Evolutionary conservation across 495 filamentous ascomycete genomes (phyloP), one percentile per base, ranked within the genome.

Genomic region (Lepraria neglecta): DNA sequence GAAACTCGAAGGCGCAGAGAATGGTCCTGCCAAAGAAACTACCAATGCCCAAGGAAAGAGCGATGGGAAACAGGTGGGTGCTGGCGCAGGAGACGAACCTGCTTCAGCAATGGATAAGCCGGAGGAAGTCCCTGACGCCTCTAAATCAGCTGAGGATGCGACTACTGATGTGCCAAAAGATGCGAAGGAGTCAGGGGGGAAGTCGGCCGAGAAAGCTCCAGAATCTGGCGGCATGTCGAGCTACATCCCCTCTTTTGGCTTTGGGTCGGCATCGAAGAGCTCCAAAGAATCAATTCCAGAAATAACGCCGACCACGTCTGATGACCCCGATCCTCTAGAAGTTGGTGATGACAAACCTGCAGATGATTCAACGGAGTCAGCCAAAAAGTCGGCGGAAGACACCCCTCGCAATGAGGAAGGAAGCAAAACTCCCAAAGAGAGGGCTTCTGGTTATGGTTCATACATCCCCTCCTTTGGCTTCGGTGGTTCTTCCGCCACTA

Each of bases 171-270:
- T 33, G n/a, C 12, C 24, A 10, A 45, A 43, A 3, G 28, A 61
- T 17, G 42, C 19, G 12, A 28, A 15, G 14, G 10, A 35, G 31
- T 55, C 59, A 56, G 21, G 12, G 0, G 27, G 10, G 19, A 52
- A 27, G n/a, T 38, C 35, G 31, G 31, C 54, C 0, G 45, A 47
- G 31, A 52, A 55, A 55, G 56, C 38, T 40, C 42, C 30, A 21
- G 61, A 53, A 11, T 24, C 54, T 55, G 42, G 55, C 1, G 59
- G 52, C 10, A 43, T 55, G 33, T 56, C 64, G 17, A 63, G 60
- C 40, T 66, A 66, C 44, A 62, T 66, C 4, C 64, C 64, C 17
- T 66, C 64, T 14, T 62, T 66, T n/a, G 60, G 60, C 40, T 42
- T 46, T 3, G 47, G 42, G 33, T 42, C 55, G 12, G 35, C 60